Evolutionary conservation across 2,329 filamentous ascomycete species (phyloP).

Genomic region (Colletotrichum destructivum): DNA sequence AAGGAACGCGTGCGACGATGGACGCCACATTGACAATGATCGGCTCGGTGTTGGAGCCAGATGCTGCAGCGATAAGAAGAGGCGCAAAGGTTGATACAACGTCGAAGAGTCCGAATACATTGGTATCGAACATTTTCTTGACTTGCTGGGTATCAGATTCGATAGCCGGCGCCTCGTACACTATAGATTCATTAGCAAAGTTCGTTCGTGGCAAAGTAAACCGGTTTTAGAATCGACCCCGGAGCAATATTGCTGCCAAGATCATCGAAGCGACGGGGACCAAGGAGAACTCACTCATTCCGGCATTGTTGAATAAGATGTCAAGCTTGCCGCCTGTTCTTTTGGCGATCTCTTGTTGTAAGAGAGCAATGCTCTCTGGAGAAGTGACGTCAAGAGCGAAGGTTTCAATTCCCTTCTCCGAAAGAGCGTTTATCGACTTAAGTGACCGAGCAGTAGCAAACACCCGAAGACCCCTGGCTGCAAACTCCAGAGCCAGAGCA

Average conservation of each 20-base stretch:
- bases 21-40: conserved; percentile 58
- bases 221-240: no score
- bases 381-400: conserved; percentile 59
- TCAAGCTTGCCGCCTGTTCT: conserved; percentile 57
- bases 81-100: conserved; percentile 57
- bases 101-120: conserved; percentile 56
- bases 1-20: conserved; percentile 49
- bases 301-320: conserved; percentile 62
- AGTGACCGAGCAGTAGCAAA: conserved; percentile 34
- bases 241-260: no score
- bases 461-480: conserved; percentile 17
- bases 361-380: conserved; percentile 49
- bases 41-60: conserved; percentile 44
- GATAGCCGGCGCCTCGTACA: conserved; percentile 44
- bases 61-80: conserved; percentile 51
- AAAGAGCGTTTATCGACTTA: conserved; percentile 48
- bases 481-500: conserved; percentile 33
- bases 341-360: conserved; percentile 47
- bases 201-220: not conserved
- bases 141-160: conserved; percentile 44
- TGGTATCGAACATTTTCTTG: conserved; percentile 54
- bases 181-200: not conserved
- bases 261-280: no score
- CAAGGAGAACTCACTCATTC: conserved; percentile 44
- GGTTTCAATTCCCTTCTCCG: conserved; percentile 53